These are phyloP conservation scores for Fusarium nelsonii DNA, from an alignment of 2,329 filamentous ascomycete species.

Conservation along the genomic window DNA sequence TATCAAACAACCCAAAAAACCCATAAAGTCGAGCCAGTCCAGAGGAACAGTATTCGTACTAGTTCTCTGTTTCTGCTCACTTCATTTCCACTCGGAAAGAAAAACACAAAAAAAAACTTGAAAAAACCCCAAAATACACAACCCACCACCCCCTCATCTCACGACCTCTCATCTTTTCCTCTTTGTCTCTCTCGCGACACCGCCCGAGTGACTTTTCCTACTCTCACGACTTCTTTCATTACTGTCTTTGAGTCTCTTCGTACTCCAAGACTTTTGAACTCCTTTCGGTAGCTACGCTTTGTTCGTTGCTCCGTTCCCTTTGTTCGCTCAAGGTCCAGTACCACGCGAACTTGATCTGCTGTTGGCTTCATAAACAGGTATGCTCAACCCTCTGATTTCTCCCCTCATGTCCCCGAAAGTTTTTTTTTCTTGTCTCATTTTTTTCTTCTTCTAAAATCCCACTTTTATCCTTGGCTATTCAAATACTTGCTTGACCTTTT, in stretches of 20 bases:
- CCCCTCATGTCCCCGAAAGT: conserved; percentile 23
- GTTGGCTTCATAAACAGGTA: conserved; percentile 43
- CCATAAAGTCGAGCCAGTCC: conserved; percentile 62
- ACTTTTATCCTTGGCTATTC: conserved; percentile 13
- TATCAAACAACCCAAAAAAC: conserved; percentile 60
- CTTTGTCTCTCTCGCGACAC: conserved; percentile 50
- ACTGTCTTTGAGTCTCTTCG: conserved; percentile 43
- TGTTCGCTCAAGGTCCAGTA: conserved; percentile 47
- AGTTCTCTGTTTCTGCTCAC: conserved; percentile 70
- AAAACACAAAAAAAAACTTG: conserved; percentile 71
- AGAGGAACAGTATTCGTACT: conserved; percentile 71
- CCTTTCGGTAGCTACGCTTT: conserved; percentile 46
- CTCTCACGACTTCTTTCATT: conserved; percentile 32
- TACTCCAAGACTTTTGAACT: conserved; percentile 46
- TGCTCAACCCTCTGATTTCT: conserved; percentile 22
- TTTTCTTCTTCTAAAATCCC: background rate
- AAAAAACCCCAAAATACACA: conserved; percentile 67
- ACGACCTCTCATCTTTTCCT: conserved; percentile 29
- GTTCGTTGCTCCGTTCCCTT: conserved; percentile 49
- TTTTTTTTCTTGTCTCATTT: conserved; percentile 5
- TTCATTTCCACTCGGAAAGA: conserved; percentile 62
- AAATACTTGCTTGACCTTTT: conserved; percentile 25
- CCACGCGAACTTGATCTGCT: conserved; percentile 45
- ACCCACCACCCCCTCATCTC: conserved; percentile 43
- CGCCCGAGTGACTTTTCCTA: conserved; percentile 45